A percentile compares a stretch with the other conserved stretches of the same genome.
phyloP scores from a whole-genome alignment of 805 yeast genomes.

The Ogataea haglerorum region DNA sequence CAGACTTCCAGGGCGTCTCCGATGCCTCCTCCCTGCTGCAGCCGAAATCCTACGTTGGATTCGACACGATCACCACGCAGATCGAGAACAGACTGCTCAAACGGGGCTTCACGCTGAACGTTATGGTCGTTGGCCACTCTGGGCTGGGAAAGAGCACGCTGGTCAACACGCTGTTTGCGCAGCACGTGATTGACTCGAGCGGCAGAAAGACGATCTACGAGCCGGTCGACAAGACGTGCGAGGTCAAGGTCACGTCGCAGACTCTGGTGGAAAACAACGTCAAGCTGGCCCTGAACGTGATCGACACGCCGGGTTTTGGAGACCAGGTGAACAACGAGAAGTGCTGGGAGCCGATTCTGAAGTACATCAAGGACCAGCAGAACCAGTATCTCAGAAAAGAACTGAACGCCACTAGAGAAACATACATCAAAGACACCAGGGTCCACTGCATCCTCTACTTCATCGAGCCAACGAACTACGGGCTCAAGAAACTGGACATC shows the following conservation, averaged over 20 bases:
- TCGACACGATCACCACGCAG: constrained; percentile 93
- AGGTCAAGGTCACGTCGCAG: constrained; percentile 69
- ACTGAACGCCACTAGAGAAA: constrained; percentile 90
- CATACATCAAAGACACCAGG: constrained; percentile 76
- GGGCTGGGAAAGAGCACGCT: constrained; percentile 95
- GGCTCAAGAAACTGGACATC: constrained; percentile 80
- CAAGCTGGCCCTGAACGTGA: constrained; percentile 76
- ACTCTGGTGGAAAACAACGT: constrained; percentile 82
- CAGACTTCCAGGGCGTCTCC: constrained; percentile 13
- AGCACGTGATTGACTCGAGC: constrained; percentile 68
- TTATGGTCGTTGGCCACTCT: constrained; percentile 90
- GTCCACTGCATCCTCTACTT: constrained; percentile 93
- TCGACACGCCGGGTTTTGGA: constrained; percentile 98
- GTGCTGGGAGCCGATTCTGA: constrained; percentile 95
- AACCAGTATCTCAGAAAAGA: constrained; percentile 88
- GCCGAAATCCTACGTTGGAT: constrained; percentile 86
- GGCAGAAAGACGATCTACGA: constrained; percentile 69
- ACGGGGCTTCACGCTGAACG: constrained; percentile 89
- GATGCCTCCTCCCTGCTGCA: constrained; percentile 29
- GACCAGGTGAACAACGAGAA: constrained; percentile 93
- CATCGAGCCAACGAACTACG: constrained; percentile 82
- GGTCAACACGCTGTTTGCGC: constrained; percentile 84
- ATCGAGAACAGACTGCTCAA: constrained; percentile 89
- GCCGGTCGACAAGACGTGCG: constrained; percentile 83
- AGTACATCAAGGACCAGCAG: constrained; percentile 93